These are phyloP conservation scores for Phytopythium sindhum DNA, from an alignment of 352 stramenopile species.

Conservation along the genomic window DNA sequence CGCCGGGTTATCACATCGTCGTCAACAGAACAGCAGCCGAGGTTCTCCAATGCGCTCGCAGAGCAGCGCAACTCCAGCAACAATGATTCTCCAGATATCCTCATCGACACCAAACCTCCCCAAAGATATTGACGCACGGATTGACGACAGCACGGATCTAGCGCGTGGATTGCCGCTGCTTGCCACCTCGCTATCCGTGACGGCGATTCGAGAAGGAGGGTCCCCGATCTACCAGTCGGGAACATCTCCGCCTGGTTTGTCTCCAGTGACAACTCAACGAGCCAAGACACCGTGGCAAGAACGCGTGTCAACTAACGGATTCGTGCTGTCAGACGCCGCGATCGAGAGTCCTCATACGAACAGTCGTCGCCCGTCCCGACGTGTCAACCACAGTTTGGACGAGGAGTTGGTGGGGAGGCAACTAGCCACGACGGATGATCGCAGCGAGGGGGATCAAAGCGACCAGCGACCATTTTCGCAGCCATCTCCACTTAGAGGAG, in stretches of 20 bases:
- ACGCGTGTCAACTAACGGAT: background rate
- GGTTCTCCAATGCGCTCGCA: background rate
- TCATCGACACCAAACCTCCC: background rate
- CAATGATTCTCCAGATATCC: background rate
- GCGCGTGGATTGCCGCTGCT: background rate
- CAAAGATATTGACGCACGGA: background rate
- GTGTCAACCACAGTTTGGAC: background rate
- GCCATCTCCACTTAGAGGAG: background rate
- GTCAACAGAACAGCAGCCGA: background rate
- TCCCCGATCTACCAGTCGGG: background rate
- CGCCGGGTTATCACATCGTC: background rate
- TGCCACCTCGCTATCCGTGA: background rate
- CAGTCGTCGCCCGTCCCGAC: background rate
- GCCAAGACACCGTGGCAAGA: background rate
- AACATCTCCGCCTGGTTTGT: background rate
- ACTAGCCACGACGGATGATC: background rate
- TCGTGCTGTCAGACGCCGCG: background rate
- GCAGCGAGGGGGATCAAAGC: background rate
- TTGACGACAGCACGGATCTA: background rate
- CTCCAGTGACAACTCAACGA: background rate
- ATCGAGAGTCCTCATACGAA: background rate
- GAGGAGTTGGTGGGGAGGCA: background rate
- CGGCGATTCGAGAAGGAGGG: background rate
- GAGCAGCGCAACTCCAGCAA: background rate
- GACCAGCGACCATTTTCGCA: background rate